phyloP scores from a whole-genome alignment of 495 filamentous ascomycete genomes.

The Umbilicaria muhlenbergii region DNA sequence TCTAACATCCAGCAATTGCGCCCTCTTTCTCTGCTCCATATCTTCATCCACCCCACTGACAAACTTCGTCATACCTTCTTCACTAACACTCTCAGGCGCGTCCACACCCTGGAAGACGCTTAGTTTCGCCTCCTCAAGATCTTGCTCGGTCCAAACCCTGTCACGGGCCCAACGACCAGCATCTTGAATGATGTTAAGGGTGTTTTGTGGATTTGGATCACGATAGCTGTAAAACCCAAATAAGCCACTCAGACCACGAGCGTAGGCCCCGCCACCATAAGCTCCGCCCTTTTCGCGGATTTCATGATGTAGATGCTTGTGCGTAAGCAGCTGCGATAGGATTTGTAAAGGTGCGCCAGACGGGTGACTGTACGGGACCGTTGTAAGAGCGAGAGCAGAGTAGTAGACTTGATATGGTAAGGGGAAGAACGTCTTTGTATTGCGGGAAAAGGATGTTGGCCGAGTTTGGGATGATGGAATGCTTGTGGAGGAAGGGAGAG shows the following conservation, averaged over 20 bases:
- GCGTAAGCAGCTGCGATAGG: constrained; percentile 84
- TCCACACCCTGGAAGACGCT: constrained; percentile 94
- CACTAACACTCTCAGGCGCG: constrained; percentile 72
- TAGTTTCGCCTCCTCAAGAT: constrained; percentile 91
- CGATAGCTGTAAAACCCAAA: constrained; percentile 95
- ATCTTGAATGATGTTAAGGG: constrained; percentile 66
- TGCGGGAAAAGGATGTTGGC: constrained; percentile 22
- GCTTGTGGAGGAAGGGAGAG: constrained; percentile 28
- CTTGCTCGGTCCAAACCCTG: constrained; percentile 67
- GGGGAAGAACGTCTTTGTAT: constrained; percentile 69
- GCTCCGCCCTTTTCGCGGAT: constrained; percentile 96
- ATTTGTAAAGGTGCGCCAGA: constrained; percentile 69
- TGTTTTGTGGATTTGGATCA: constrained; percentile 89
- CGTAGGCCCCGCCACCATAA: constrained; percentile 84
- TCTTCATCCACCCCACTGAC: constrained; percentile 70
- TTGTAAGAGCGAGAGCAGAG: constrained; percentile 62
- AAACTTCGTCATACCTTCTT: constrained; percentile 77
- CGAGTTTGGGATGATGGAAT: constrained; percentile 14
- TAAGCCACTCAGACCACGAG: constrained; percentile 58
- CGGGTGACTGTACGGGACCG: constrained; percentile 67
- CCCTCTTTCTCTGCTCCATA: constrained; percentile 76
- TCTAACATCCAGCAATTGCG: constrained; percentile 76
- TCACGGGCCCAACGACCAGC: constrained; percentile 75
- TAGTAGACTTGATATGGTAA: constrained; percentile 97
- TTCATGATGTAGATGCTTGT: constrained; percentile 93